Conservation (phyloP, 148 eudicot genomes). For the Dysphania ambrosioides region DNA sequence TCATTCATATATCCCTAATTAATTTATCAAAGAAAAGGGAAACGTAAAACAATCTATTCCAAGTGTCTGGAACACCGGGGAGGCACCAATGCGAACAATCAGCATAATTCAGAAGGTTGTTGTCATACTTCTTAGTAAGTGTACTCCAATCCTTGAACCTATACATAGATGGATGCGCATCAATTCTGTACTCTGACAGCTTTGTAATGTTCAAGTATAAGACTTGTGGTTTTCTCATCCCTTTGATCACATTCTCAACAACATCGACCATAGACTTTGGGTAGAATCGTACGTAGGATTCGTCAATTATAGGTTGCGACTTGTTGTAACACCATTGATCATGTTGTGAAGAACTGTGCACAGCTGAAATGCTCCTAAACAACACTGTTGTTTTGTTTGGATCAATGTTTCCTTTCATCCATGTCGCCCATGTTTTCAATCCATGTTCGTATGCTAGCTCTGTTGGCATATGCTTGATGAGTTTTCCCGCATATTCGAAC, state of each 20-base stretch:
- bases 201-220: constrained; percentile 49
- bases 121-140: constrained; percentile 1
- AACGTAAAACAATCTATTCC: constrained; percentile 42
- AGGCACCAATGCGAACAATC: constrained; percentile 62
- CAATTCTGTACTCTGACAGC: constrained; percentile 41
- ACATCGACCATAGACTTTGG: constrained; percentile 36
- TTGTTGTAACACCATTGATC: constrained; percentile 44
- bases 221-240: constrained; percentile 23
- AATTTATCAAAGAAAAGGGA: constrained; percentile 23
- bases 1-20: too few relatives aligned
- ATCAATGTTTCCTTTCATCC: constrained; percentile 1
- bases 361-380: constrained; percentile 51
- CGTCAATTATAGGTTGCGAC: constrained; percentile 38
- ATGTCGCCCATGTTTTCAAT: constrained; percentile 43
- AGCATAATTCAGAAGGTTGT: constrained; percentile 13
- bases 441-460: constrained; percentile 35
- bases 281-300: constrained; percentile 26
- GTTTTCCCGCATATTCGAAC: constrained; percentile 24
- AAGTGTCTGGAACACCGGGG: constrained; percentile 49
- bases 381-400: constrained; percentile 14
- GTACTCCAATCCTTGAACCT: constrained; percentile 20
- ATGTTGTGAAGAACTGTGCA: constrained; percentile 25
- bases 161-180: constrained; percentile 46
- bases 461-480: constrained; percentile 26
- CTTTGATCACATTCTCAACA: constrained; percentile 23